Evolutionary conservation across 2,329 filamentous ascomycete genomes (phyloP), one percentile per base, ranked within the genome.

Genomic region (Paradendryphiella salina): DNA sequence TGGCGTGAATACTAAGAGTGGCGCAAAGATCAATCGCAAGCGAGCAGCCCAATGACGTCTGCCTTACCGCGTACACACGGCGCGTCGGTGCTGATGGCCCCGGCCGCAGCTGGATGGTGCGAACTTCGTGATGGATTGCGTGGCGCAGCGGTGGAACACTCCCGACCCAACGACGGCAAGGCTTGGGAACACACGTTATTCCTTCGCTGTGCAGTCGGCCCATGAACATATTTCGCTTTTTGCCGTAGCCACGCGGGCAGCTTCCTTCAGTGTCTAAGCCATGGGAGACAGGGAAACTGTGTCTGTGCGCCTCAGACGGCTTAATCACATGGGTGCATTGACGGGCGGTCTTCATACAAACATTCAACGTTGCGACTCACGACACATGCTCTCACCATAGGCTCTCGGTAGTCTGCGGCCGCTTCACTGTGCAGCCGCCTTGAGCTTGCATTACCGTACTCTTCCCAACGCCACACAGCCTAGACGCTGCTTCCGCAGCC

Each of bases 21-120:
- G 60, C 61, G 60, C 58, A 59, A 52, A 59, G 58, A 59, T 54
- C 52, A 33, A 47, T 56, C 52, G 46, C 53, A 61, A 59, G 59
- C 59, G 59, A 63, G 44, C 51, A 53, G 46, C 52, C 59, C 59
- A 61, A 65, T 65, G 63, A 65, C 63, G 63, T 65, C 59, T 57
- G 54, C 50, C 49, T 45, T 46, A 21, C 20, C 33, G 37, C 36
- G 47, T 46, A 39, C 15, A 43, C 51, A 43, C 46, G 33, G 45
- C 43, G 56, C 36, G 44, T 46, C 28, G 14, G 28, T 26, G 23
- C 23, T 26, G 23, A 9, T 26, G 23, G 23, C 23, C 23, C 23
- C 23, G 23, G 23, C 23, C 23, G 8, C 23, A 5, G n/a, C n/a
- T n/a, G 20, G 20, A 9, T 26, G 23, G 23, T 26, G 23, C 10